phyloP scores from a whole-genome alignment of 257 asterid genomes.

The Solanum arcanum region DNA sequence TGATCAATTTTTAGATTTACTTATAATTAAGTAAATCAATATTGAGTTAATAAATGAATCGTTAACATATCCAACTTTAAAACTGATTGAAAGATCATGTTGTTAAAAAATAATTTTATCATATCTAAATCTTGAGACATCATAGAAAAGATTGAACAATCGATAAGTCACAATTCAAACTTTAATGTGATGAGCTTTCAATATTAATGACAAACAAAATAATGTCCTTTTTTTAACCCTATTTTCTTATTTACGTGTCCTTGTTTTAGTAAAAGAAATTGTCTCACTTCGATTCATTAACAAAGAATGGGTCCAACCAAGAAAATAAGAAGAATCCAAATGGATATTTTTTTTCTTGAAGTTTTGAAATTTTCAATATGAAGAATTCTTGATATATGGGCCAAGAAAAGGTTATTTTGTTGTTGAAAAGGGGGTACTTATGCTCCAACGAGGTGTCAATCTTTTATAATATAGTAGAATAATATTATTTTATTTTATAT shows the following conservation, averaged over 20 bases:
- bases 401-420: neutral
- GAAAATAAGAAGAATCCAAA: neutral
- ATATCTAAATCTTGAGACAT: neutral
- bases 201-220: neutral
- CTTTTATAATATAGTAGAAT: neutral
- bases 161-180: neutral
- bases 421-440: neutral
- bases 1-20: neutral
- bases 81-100: accelerated
- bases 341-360: neutral
- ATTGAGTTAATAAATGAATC: neutral
- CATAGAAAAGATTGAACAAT: neutral
- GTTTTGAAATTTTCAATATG: neutral
- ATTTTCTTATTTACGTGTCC: neutral
- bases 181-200: neutral
- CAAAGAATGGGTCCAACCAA: neutral
- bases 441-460: neutral
- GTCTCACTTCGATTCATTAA: neutral
- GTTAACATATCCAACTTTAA: neutral
- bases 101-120: neutral
- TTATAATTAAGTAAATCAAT: neutral
- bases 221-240: neutral
- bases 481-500: neutral
- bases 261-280: neutral
- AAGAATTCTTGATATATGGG: neutral